These are phyloP conservation scores for Aureobasidium sp. DNA, from an alignment of 2,329 filamentous ascomycete genomes.

Conservation along the genomic window DNA sequence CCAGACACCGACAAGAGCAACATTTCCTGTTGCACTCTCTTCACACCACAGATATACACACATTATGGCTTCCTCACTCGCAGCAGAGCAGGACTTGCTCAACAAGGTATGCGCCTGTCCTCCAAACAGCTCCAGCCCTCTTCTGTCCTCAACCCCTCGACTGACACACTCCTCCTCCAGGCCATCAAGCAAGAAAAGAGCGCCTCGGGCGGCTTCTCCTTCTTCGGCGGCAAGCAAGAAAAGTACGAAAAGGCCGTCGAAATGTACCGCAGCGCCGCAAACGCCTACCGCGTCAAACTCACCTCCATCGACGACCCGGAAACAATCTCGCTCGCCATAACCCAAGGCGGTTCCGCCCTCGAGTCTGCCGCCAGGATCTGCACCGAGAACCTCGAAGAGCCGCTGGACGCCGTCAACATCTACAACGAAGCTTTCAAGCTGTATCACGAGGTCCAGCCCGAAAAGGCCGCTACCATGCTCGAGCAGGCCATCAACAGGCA, in stretches of 20 bases:
- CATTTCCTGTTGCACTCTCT: background rate
- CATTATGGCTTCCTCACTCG: conserved; percentile 9
- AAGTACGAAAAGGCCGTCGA: conserved; percentile 89
- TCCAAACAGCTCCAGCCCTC: too few relatives aligned
- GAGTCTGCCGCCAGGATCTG: conserved; percentile 79
- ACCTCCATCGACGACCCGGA: conserved; percentile 8
- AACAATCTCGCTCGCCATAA: background rate
- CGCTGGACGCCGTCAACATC: conserved; percentile 85
- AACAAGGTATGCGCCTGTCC: background rate
- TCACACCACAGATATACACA: background rate
- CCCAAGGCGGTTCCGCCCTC: conserved; percentile 81
- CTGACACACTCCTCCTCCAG: conserved; percentile 40
- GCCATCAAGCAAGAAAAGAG: conserved; percentile 76
- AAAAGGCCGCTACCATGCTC: conserved; percentile 74
- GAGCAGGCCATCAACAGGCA: conserved; percentile 78
- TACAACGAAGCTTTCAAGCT: conserved; percentile 90
- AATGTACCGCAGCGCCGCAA: conserved; percentile 79
- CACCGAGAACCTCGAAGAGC: conserved; percentile 74
- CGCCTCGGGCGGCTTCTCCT: conserved; percentile 74
- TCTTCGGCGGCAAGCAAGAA: conserved; percentile 80
- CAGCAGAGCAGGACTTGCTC: conserved; percentile 13
- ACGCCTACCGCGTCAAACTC: conserved; percentile 52
- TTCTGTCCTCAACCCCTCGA: background rate
- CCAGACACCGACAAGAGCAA: background rate
- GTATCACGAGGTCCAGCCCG: conserved; percentile 77